Base-by-base conservation (phyloP, 23 red algal genomes). In the Chondrus crispus region DNA sequence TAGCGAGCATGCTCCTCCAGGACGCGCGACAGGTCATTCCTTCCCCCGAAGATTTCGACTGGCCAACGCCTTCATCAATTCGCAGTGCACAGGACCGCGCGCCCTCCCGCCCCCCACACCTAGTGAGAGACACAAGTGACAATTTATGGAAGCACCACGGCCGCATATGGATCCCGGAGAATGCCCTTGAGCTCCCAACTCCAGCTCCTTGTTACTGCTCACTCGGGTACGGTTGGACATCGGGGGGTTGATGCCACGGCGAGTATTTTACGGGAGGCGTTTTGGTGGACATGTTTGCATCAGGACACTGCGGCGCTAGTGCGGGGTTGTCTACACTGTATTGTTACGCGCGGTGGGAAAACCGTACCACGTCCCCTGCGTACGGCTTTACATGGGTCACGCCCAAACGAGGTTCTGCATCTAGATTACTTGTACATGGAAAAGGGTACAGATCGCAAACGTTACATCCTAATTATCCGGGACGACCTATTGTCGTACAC, bases 401-500 rank as follows among this genome's bases (percentile, higher is more conserved):
- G n/a, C n/a, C n/a, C n/a, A n/a, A n/a, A n/a, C n/a, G n/a, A n/a
- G n/a, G n/a, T n/a, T n/a, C n/a, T 18, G 24, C 18, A 22, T 20
- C 73, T 4, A 9, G 72, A 91, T 5, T 91, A 60, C 74, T 28
- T 81, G 2, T 68, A 68, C 32, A 91, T 91, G 74, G 87, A 41
- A 16, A 30, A 47, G 42, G 47, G 87, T 29, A 52, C 19, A 3
- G 30, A 19, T 13, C 19, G 39, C n/a, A 13, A 1, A 13, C 24
- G 5, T 5, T 91, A 81, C 20, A 22, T 91, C 10, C 35, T 81
- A 7, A 19, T 91, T 39, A 49, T 91, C 0, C 26, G 58, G 13
- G 87, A 80, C 24, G 74, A 91, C 71, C 50, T 53, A 7, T 58
- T 41, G 16, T 40, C 40, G 0, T 91, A 66, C 39, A 62, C 53